Evolutionary conservation across 2,329 filamentous ascomycete species (phyloP).

Genomic region (Colletotrichum sp.): DNA sequence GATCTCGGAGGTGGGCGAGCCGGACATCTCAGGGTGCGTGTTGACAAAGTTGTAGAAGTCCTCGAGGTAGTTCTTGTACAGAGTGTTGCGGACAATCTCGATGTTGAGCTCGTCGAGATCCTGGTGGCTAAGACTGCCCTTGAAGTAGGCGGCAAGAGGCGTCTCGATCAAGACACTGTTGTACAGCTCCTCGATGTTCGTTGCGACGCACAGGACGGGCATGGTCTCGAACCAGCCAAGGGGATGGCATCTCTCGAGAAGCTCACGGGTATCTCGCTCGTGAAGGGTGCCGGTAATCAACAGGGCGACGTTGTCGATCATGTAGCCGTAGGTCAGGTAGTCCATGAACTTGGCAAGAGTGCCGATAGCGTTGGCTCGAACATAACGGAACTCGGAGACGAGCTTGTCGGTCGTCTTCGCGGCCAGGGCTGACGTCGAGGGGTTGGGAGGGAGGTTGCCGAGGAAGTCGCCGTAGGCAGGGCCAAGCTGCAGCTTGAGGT

Average conservation of each 20-base stretch:
- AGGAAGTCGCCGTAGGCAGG: constrained; percentile 98
- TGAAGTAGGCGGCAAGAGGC: constrained; percentile 95
- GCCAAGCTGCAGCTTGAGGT: constrained; percentile 96
- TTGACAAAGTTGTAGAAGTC: constrained; percentile 97
- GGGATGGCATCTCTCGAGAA: constrained; percentile 94
- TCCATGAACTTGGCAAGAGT: constrained; percentile 95
- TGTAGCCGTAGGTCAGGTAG: constrained; percentile 98
- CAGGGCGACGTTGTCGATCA: constrained; percentile 99
- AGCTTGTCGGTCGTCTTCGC: constrained; percentile 98
- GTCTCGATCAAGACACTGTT: constrained; percentile 98
- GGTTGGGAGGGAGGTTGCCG: constrained; percentile 89
- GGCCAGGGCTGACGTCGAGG: constrained; percentile 93
- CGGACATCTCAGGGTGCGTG: constrained; percentile 82
- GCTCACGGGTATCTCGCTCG: constrained; percentile 94
- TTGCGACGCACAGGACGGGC: constrained; percentile 96
- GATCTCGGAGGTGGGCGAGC: constrained; percentile 89
- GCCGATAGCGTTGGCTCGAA: constrained; percentile 91
- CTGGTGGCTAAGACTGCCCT: constrained; percentile 93
- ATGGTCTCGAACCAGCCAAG: constrained; percentile 99
- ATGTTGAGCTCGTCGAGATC: constrained; percentile 99
- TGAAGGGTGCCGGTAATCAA: constrained; percentile 98
- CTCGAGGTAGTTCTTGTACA: constrained; percentile 99
- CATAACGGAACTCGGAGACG: constrained; percentile 94
- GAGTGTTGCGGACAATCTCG: constrained; percentile 96
- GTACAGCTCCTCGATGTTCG: constrained; percentile 98